These are phyloP conservation scores for Plantago major DNA, from an alignment of 257 asterid genomes.

Conservation along the genomic window DNA sequence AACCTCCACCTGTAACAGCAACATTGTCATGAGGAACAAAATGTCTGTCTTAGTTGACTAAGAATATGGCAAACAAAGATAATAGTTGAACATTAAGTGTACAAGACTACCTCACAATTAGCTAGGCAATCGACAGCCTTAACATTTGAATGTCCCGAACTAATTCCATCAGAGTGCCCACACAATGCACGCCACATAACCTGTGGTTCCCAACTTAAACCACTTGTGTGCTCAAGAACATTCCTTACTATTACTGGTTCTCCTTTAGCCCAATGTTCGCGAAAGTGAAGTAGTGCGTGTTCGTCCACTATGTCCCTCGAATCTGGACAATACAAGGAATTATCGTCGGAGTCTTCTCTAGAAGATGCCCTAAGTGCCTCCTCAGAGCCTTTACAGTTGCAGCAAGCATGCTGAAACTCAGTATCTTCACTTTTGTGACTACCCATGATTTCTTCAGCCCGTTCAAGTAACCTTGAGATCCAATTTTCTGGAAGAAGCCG, in stretches of 20 bases:
- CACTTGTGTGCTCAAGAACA: conserved; percentile 64
- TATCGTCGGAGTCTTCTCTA: conserved; percentile 44
- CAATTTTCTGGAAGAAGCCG: conserved; percentile 63
- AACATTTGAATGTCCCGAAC: conserved; percentile 56
- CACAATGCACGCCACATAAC: conserved; percentile 95
- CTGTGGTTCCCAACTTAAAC: conserved; percentile 96
- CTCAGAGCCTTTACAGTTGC: conserved; percentile 22
- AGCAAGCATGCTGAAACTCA: conserved; percentile 18
- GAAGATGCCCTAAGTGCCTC: conserved; percentile 38
- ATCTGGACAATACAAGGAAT: conserved; percentile 57
- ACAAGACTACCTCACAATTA: conserved; percentile 67
- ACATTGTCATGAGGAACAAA: conserved; percentile 3
- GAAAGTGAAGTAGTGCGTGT: conserved; percentile 53
- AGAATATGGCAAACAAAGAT: neutral
- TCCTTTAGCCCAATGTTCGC: conserved; percentile 82
- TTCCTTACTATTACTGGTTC: conserved; percentile 78
- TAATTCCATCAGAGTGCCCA: conserved; percentile 38
- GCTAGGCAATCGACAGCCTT: conserved; percentile 89
- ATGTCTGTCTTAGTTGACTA: conserved; percentile 18
- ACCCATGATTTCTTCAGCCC: conserved; percentile 36
- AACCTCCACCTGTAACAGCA: conserved; percentile 55
- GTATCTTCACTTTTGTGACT: conserved; percentile 17
- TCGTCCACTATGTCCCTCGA: conserved; percentile 41
- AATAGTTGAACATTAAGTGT: no score
- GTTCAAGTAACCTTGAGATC: conserved; percentile 51